A percentile compares a stretch with the other conserved stretches of the same genome.
Conservation (phyloP, 2,329 filamentous ascomycete genomes). For the Fusarium tricinctum region DNA sequence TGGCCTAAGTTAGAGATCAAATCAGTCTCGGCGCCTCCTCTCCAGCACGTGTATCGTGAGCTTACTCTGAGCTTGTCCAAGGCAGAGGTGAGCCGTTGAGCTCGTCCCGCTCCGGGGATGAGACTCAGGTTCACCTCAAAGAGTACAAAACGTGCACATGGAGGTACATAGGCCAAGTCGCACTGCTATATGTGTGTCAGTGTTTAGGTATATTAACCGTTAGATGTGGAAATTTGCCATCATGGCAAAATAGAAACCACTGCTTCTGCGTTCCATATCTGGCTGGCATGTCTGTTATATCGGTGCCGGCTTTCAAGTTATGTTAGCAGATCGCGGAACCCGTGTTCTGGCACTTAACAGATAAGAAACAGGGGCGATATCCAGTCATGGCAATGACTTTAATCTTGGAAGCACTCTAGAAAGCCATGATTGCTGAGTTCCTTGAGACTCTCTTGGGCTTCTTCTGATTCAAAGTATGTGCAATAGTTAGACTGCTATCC, state of each 20-base stretch:
- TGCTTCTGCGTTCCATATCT: slow-evolving; percentile 38
- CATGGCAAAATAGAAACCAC: slow-evolving; percentile 61
- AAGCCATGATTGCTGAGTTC: too few relatives aligned
- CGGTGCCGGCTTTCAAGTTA: slow-evolving; percentile 46
- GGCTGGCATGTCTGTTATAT: slow-evolving; percentile 52
- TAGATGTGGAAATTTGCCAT: slow-evolving; percentile 49
- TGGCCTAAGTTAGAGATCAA: slow-evolving; percentile 43
- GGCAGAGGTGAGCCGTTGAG: slow-evolving; percentile 54
- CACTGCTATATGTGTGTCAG: slow-evolving; percentile 45
- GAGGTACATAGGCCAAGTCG: slow-evolving; percentile 55
- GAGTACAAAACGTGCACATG: slow-evolving; percentile 53
- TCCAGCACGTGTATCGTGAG: slow-evolving; percentile 8
- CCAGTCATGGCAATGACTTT: slow-evolving; percentile 58
- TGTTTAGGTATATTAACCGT: neutral
- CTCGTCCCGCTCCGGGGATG: slow-evolving; percentile 57
- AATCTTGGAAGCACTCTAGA: too few relatives aligned
- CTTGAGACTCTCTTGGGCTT: too few relatives aligned
- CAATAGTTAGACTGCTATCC: slow-evolving; percentile 5
- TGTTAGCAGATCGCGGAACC: neutral
- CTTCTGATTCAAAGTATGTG: too few relatives aligned
- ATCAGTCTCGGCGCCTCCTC: slow-evolving; percentile 16
- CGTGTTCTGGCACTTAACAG: neutral
- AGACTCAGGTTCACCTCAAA: slow-evolving; percentile 56
- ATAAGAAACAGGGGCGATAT: slow-evolving; percentile 45
- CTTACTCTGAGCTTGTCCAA: slow-evolving; percentile 55